These are phyloP conservation scores for Buxus sempervirens DNA, from an alignment of 164 flowering plant genomes.

Conservation along the genomic window DNA sequence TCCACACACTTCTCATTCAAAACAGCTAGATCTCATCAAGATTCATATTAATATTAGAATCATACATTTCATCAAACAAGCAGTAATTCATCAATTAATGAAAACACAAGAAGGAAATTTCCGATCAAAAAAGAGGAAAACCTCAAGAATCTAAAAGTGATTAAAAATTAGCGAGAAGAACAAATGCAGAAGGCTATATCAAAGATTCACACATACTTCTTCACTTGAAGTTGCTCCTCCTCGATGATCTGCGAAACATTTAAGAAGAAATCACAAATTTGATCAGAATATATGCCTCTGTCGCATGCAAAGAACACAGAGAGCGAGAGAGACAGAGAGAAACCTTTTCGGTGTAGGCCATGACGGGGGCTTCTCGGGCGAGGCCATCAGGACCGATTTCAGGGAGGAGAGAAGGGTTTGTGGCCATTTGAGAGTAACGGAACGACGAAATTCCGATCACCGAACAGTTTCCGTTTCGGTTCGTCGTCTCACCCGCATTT, in stretches of 20 bases:
- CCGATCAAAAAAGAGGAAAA: too few relatives aligned
- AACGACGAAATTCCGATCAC: too few relatives aligned
- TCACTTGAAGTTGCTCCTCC: slow-evolving; percentile 82
- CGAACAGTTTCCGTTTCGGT: too few relatives aligned
- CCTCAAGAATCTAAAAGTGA: too few relatives aligned
- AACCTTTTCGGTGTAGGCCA: slow-evolving; percentile 94
- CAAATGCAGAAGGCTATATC: too few relatives aligned
- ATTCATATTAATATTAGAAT: too few relatives aligned
- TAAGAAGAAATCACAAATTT: background rate
- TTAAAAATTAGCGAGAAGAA: too few relatives aligned
- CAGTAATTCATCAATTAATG: too few relatives aligned
- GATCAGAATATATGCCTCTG: background rate
- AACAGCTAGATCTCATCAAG: too few relatives aligned
- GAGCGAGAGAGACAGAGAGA: slow-evolving; percentile 8
- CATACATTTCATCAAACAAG: too few relatives aligned
- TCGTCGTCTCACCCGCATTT: background rate
- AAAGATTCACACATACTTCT: slow-evolving; percentile 70
- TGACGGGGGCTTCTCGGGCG: slow-evolving; percentile 73
- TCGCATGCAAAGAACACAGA: slow-evolving; percentile 1
- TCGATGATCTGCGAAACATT: slow-evolving; percentile 57
- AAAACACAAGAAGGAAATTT: too few relatives aligned
- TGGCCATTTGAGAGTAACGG: slow-evolving; percentile 31
- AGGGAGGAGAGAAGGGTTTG: slow-evolving; percentile 44
- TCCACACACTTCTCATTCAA: too few relatives aligned
- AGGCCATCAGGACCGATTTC: slow-evolving; percentile 99